These are phyloP conservation scores for Benincasa hispida DNA, from an alignment of 306 rosid species.

Conservation along the genomic window DNA sequence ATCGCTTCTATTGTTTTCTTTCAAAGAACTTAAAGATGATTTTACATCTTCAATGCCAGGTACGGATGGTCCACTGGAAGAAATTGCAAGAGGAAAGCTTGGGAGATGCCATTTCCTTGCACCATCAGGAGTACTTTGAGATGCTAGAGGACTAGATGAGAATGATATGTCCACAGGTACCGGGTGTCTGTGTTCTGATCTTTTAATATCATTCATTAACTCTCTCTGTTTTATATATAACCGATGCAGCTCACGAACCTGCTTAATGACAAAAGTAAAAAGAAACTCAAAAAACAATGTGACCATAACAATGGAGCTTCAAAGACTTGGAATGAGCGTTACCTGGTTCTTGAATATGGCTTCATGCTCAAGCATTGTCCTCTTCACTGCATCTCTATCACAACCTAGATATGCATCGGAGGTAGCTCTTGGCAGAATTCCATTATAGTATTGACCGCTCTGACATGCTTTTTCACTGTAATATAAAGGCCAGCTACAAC, in stretches of 20 bases:
- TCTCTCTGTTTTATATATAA: conserved; percentile 76
- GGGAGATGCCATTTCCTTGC: conserved; percentile 15
- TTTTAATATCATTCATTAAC: conserved; percentile 65
- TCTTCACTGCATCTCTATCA: conserved; percentile 73
- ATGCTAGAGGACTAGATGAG: conserved; percentile 45
- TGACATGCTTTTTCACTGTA: conserved; percentile 51
- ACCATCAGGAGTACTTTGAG: conserved; percentile 32
- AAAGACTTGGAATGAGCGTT: neutral
- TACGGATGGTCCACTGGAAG: conserved; percentile 33
- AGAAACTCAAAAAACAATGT: conserved; percentile 3
- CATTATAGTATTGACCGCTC: conserved; percentile 56
- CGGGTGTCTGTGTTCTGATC: conserved; percentile 45
- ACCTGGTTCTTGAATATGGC: conserved; percentile 79
- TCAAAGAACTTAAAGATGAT: conserved; percentile 15
- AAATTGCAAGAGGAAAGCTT: conserved; percentile 25
- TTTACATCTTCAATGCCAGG: conserved; percentile 51
- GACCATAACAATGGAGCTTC: neutral
- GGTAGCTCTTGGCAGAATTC: conserved; percentile 30
- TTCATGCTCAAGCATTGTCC: conserved; percentile 81
- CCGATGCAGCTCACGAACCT: conserved; percentile 87
- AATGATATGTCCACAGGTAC: conserved; percentile 48
- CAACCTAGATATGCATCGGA: conserved; percentile 38
- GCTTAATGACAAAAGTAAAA: conserved; percentile 17
- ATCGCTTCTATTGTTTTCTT: conserved; percentile 29
- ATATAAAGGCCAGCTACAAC: conserved; percentile 70